phyloP scores from a whole-genome alignment of 2,329 filamentous ascomycete species.

The Emmonsiellopsis sp. region DNA sequence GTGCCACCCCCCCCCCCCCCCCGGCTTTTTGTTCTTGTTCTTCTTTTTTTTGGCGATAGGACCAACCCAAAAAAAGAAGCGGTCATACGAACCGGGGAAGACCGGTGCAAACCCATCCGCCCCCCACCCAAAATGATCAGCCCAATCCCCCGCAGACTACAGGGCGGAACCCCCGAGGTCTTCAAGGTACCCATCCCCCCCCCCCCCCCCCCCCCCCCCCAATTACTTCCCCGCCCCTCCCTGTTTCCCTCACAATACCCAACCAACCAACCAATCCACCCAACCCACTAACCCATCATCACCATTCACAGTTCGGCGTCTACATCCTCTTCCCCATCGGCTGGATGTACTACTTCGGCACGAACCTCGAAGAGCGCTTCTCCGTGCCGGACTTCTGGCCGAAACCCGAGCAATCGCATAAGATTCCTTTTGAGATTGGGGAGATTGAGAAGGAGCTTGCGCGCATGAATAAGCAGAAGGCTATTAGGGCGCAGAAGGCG shows the following conservation, averaged over 20 bases:
- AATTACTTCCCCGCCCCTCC: neutral
- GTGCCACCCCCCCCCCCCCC: too few relatives aligned
- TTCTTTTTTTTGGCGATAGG: too few relatives aligned
- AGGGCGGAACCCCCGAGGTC: too few relatives aligned
- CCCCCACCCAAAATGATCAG: too few relatives aligned
- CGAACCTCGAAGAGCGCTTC: conserved; percentile 91
- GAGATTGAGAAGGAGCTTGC: conserved; percentile 69
- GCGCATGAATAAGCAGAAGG: conserved; percentile 48
- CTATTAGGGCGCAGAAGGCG: conserved; percentile 30
- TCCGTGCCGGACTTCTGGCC: conserved; percentile 90
- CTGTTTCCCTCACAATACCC: neutral
- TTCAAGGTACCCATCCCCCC: too few relatives aligned
- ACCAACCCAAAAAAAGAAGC: too few relatives aligned
- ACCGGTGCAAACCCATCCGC: too few relatives aligned
- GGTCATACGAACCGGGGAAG: too few relatives aligned
- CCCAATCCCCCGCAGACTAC: too few relatives aligned
- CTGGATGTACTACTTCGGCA: conserved; percentile 99
- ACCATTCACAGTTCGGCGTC: conserved; percentile 68
- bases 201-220: neutral
- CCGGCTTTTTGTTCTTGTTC: too few relatives aligned
- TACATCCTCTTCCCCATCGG: conserved; percentile 98
- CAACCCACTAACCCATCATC: neutral
- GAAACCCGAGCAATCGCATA: conserved; percentile 47
- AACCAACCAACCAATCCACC: neutral
- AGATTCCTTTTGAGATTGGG: conserved; percentile 43